Conservation (phyloP, 148 eudicot species). For the Limonium bicolor region DNA sequence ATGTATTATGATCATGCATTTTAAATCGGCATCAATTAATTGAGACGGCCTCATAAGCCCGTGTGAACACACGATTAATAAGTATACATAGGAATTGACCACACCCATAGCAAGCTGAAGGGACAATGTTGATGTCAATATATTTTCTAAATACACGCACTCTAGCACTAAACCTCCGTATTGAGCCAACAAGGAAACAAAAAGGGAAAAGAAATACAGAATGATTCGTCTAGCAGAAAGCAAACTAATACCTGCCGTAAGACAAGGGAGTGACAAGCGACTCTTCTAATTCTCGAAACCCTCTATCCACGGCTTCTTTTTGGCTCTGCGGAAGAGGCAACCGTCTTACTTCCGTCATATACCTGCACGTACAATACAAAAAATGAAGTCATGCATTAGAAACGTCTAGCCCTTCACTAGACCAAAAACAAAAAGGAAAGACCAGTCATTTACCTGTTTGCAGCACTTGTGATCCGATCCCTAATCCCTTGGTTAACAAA, state of each 20-base stretch:
- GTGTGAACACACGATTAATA: too few species aligned
- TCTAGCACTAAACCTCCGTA: too few species aligned
- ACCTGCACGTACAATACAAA: slow-evolving; percentile 24
- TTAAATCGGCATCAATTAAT: too few species aligned
- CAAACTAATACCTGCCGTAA: slow-evolving; percentile 30
- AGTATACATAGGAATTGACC: too few species aligned
- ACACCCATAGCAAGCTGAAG: too few species aligned
- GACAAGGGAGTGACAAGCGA: slow-evolving; percentile 57
- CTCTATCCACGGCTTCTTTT: slow-evolving; percentile 59
- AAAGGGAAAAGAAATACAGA: too few species aligned
- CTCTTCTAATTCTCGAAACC: slow-evolving; percentile 86
- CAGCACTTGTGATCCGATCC: slow-evolving; percentile 88
- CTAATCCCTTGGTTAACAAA: slow-evolving; percentile 62
- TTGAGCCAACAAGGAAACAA: too few species aligned
- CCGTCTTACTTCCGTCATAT: slow-evolving; percentile 78
- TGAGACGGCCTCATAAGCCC: too few species aligned
- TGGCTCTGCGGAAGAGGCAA: slow-evolving; percentile 74
- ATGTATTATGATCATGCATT: too few species aligned
- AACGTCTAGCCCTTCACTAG: neutral
- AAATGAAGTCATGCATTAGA: neutral
- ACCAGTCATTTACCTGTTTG: slow-evolving; percentile 45
- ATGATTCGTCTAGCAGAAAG: too few species aligned
- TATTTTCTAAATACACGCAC: too few species aligned
- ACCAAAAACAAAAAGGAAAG: neutral
- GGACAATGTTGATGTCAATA: too few species aligned